Base-by-base conservation (phyloP, 164 flowering plant species). In the Litsea cubeba region DNA sequence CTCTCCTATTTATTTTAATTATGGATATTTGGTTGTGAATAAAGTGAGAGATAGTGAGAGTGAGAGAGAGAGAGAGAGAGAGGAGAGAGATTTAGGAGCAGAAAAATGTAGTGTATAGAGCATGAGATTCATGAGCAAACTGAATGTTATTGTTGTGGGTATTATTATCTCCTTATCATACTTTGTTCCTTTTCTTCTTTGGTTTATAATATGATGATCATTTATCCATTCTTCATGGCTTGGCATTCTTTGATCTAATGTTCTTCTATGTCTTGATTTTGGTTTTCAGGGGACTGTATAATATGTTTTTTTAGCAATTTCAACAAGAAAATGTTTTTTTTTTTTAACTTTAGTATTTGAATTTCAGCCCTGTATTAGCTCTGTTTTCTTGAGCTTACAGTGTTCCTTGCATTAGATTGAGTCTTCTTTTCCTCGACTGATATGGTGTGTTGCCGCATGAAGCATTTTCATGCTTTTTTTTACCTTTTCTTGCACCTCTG, bases 1-100 rank as follows among this genome's bases (percentile, higher is more conserved):
- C 74, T 83, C 83, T 83, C 85, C 81, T 84, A 86, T 86, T 89
- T 85, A 84, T 86, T 88, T 79, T 79, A 85, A 87, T 87, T 84
- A 84, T 83, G 88, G 81, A 79, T 77, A 80, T 82, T 79, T 79
- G 84, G 84, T 82, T 83, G 86, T 84, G 80, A 83, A 85, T 82
- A 87, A 85, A 79, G 72, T 81, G 87, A 79, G 84, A 79, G 62
- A 57, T n/a, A 57, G 62, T 3, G 32, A 30, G 50, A 14, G 81
- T 81, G 76, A 65, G n/a, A n/a, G n/a, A 79, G 62, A 57, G 62
- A 57, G 62, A 30, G 32, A 30, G 50, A 14, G 81, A 82, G 76
- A 65, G n/a, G n/a, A n/a, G n/a, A n/a, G n/a, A n/a, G n/a, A n/a
- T n/a, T 76, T 82, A 83, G 87, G 82, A 82, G 82, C 90, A 87